Percentiles rank a stretch among this genome's conserved stretches.
These are phyloP conservation scores for Oryza nivara DNA, from an alignment of 176 grass and related monocot genomes.

Conservation along the genomic window DNA sequence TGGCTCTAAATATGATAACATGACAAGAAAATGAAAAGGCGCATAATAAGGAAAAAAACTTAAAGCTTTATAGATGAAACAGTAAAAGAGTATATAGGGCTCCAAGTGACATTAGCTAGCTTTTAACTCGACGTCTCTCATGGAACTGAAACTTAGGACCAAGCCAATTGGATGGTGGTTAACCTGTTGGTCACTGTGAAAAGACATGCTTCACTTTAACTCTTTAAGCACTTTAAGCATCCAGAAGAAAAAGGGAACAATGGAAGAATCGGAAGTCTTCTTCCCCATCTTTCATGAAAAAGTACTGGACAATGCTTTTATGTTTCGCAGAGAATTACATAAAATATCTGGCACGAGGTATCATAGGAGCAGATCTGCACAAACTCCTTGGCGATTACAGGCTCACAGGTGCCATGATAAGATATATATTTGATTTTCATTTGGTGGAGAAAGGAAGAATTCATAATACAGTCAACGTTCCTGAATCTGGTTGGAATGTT, in stretches of 20 bases:
- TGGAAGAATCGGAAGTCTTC: neutral
- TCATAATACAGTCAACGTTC: neutral
- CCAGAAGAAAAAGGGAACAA: neutral
- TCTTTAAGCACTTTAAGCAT: neutral
- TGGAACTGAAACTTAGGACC: constrained; percentile 6
- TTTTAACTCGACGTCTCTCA: constrained; percentile 7
- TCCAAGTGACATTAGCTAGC: neutral
- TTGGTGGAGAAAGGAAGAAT: neutral
- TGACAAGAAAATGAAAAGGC: neutral
- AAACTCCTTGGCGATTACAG: neutral
- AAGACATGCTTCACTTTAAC: constrained; percentile 11
- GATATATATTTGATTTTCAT: neutral
- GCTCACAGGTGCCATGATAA: neutral
- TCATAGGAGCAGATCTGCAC: neutral
- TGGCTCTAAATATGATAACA: neutral
- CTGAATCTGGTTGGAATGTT: constrained; percentile 9
- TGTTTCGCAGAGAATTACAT: neutral
- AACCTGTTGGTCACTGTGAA: neutral
- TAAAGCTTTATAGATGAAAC: constrained; percentile 5
- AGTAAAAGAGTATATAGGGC: neutral
- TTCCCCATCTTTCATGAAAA: neutral
- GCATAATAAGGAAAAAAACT: neutral
- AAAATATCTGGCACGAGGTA: neutral
- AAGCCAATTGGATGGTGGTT: neutral
- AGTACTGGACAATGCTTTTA: neutral